Base-by-base conservation (phyloP, 257 asterid species). In the Galeopsis tetrahit region DNA sequence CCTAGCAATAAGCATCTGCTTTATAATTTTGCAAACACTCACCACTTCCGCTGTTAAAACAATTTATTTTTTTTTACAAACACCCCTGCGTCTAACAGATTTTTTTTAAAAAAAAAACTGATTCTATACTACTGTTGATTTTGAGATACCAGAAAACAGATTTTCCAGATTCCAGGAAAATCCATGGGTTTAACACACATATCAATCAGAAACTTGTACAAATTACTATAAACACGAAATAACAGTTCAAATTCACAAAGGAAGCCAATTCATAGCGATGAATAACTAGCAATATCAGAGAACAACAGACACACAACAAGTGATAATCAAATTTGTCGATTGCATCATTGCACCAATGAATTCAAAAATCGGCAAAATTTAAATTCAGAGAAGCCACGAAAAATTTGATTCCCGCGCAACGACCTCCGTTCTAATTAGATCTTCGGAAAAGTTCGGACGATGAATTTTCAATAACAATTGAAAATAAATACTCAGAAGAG, bases 121-220 rank as follows among this genome's bases (percentile, higher is more conserved):
- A 21, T 21, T 21, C 28, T 21, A 21, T 21, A 11, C 15, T 46
- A 3, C 46, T 53, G 55, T 2, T 53, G 21, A 4, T 11, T 69
- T 38, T 44, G 34, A 58, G 63, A 1, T 32, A 2, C 43, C 46
- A 40, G 46, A 0, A 49, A 66, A 40, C 15, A 52, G 63, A 68
- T 34, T 68, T 51, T 35, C 35, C 59, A 52, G 3, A 62, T 61
- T 51, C 66, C 52, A 36, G 77, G 74, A 57, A 72, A 60, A 48
- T 68, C 14, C 51, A 43, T 38, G 9, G 44, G 14, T 5, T 36
- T 5, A 67, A 39, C 51, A 7, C 40, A 15, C 5, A 43, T 13
- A 53, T n/a, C 31, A 5, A 52, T 46, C 56, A 43, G 13, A 69
- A 70, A 44, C 62, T 55, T 43, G 62, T n/a, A 11, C 10, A 35